Evolutionary conservation across 2,329 filamentous ascomycete genomes (phyloP), one percentile per base, ranked within the genome.

Genomic region (Rhinocladiella similis): DNA sequence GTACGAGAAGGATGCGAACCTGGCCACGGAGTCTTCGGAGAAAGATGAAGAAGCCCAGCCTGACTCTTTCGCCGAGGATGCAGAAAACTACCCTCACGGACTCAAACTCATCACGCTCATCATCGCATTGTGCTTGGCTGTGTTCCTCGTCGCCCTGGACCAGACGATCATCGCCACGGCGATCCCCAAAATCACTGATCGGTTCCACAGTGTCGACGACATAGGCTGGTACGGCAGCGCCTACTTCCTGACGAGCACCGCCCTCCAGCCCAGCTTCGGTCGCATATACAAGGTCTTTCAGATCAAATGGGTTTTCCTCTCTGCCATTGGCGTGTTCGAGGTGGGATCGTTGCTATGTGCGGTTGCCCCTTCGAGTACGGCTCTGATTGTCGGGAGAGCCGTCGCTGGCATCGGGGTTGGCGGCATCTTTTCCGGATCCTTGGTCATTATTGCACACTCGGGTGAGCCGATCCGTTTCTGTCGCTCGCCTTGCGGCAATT

Each of bases 301-400:
- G 16, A 48, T 65, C 42, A 65, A 65, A 60, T 62, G 56, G 53
- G 59, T 63, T n/a, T 64, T 59, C 47, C 50, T 65, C 7, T 16
- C 41, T 29, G 57, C 60, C 10, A 48, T 65, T 12, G 35, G 57
- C 45, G 55, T 65, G n/a, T 65, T 65, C 33, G 63, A 62, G 54
- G 41, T 64, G 9, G 65, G 66, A 7, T 63, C 63, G 4, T 54
- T 65, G 9, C 19, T 68, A 33, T 73, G 56, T 53, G 58, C 58
- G 25, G 62, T 54, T 3, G 66, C 66, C 1, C 50, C 49, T 4
- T 56, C 52, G 16, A 66, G 62, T 13, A 53, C 45, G 13, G 53
- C 57, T 33, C 59, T 68, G 18, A 68, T 68, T 38, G 48, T 66
- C n/a, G 66, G 66, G 7, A 64, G 66, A 29, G 66, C 63, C 3